Evolutionary conservation across 2,329 filamentous ascomycete species (phyloP), one percentile per base, ranked within the genome.

Genomic region (Penicillium italicum): DNA sequence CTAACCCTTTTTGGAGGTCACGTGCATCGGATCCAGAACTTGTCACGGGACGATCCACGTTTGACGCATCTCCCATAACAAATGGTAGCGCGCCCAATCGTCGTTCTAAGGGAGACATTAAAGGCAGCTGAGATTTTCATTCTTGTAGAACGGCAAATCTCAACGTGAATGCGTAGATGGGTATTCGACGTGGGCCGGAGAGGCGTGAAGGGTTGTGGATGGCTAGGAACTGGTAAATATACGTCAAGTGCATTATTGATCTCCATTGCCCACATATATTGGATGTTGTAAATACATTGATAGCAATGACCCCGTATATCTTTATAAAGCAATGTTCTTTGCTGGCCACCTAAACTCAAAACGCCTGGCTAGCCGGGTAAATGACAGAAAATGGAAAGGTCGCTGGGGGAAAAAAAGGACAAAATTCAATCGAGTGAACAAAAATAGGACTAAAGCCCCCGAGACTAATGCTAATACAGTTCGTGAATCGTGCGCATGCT

Each of bases 341-440:
- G 36, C 42, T 20, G 20, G n/a, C 40, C 52, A 44, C 33, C 33
- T 31, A 31, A 45, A 55, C 41, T 51, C 53, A 34, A 20, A 69
- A 68, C 67, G 64, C 67, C 67, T 57, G 62, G 64, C 66, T 68
- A 58, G 57, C 53, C 56, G 57, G 55, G 36, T 49, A 50, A 57
- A 56, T 49, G 44, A 37, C 22, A 53, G 24, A n/a, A 48, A 43
- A 42, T 22, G 28, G 20, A 42, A 55, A 44, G 50, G 28, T 46
- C 47, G 53, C 40, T 45, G 47, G 28, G 22, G 20, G 7, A 24
- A 7, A 34, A 22, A 22, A 51, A 57, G 56, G 42, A 57, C 54
- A 42, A 60, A 59, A 56, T 20, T 20, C 34, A 40, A 36, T 34
- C 11, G 16, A 41, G 12, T 9, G 28, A 44, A 28, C 24, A 5